These are phyloP conservation scores for Voacanga thouarsii DNA, from an alignment of 257 asterid genomes.

Conservation along the genomic window DNA sequence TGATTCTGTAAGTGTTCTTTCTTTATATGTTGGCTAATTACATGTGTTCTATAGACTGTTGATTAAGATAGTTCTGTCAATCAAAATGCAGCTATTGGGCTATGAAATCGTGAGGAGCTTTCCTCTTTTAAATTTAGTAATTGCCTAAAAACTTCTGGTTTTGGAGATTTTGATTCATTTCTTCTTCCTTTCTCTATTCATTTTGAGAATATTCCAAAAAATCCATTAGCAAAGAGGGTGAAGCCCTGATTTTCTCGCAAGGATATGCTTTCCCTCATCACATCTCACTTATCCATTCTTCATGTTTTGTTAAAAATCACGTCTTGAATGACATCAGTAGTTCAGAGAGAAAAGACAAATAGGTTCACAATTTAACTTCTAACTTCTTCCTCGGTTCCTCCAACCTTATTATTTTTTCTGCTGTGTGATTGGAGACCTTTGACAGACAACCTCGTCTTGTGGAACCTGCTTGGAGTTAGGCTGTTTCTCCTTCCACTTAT, in stretches of 20 bases:
- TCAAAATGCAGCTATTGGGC: not conserved
- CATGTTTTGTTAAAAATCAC: not conserved
- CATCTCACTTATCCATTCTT: not conserved
- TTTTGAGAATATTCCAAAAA: not conserved
- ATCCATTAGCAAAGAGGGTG: not conserved
- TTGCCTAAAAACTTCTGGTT: not conserved
- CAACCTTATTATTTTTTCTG: not conserved
- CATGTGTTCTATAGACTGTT: not conserved
- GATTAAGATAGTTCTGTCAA: not conserved
- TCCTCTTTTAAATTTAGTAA: not conserved
- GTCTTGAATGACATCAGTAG: not conserved
- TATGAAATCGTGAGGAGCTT: not conserved
- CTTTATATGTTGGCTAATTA: not conserved
- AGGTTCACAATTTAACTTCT: not conserved
- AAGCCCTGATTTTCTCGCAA: not conserved
- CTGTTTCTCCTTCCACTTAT: not conserved
- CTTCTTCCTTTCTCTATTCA: not conserved
- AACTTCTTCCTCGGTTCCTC: not conserved
- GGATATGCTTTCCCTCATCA: no score
- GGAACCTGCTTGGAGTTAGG: not conserved
- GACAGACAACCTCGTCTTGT: not conserved
- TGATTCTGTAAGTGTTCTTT: not conserved
- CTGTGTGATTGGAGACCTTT: constrained; percentile 2
- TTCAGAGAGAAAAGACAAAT: not conserved
- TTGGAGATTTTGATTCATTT: not conserved